Percentiles rank a stretch among this genome's conserved stretches.
Conservation (phyloP, 1,284 basidiomycete genomes). For the Melampsora occidentalis region DNA sequence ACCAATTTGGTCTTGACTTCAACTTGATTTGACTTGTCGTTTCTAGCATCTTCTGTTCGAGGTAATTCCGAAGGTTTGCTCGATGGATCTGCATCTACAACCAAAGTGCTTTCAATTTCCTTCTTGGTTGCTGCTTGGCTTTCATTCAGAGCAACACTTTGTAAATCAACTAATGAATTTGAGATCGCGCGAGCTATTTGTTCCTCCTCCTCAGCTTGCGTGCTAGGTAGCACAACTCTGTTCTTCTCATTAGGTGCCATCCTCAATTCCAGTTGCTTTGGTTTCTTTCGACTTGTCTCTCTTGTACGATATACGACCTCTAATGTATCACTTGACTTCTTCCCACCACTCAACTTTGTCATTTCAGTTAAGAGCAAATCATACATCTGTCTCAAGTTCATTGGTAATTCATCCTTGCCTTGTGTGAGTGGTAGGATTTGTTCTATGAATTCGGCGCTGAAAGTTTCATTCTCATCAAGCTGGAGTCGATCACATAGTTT, state of each 20-base stretch:
- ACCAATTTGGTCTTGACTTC: not conserved
- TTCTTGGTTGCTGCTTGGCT: too few relatives aligned
- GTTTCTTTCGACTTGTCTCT: constrained; percentile 7
- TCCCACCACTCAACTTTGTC: not conserved
- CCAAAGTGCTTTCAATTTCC: too few relatives aligned
- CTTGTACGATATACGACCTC: constrained; percentile 39
- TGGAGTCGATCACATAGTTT: constrained; percentile 10
- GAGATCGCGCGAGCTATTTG: not conserved
- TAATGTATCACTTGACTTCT: not conserved
- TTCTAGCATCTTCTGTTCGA: not conserved
- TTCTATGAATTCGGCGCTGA: constrained; percentile 19
- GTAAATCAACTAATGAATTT: not conserved
- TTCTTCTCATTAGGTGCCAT: too few relatives aligned
- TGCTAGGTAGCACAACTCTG: too few relatives aligned
- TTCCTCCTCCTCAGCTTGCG: not conserved
- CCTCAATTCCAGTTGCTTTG: not conserved
- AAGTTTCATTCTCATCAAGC: constrained; percentile 25
- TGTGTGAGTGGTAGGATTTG: constrained; percentile 7
- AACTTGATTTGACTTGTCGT: not conserved
- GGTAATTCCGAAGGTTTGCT: not conserved
- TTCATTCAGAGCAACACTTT: too few relatives aligned
- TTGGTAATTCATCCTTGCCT: not conserved
- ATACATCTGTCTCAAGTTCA: constrained; percentile 24
- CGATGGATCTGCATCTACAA: not conserved
- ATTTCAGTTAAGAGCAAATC: not conserved